Evolutionary conservation across 768 basidiomycete species (phyloP), one percentile per base, ranked within the genome.

Genomic region (Favolaschia claudopus): DNA sequence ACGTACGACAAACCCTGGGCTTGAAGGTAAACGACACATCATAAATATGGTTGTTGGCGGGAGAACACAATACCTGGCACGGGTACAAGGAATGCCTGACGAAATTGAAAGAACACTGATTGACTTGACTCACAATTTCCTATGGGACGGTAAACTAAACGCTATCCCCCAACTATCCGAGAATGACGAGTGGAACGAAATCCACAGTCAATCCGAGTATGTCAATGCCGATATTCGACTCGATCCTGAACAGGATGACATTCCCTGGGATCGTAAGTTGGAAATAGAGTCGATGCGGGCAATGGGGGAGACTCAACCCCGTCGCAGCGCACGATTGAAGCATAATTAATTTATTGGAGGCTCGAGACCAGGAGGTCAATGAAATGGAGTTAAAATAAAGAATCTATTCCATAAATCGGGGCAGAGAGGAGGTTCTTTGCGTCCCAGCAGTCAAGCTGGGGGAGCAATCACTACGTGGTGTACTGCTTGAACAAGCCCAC

Each of bases 191-290:
- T 17, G n/a, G 0, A 19, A 19, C 1, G 70, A 74, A 2, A 24
- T 25, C 3, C 53, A 69, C 25, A 37, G 50, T 0, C 29, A 29
- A 1, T 31, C 63, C 15, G 67, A 74, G 1, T 73, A 71, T 53
- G 67, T 72, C 0, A 36, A 62, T 4, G 69, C 62, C 0, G 69
- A 74, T 34, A 24, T 38, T 4, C 28, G 34, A 6, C 58, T 75
- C 1, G 68, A 73, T 29, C 68, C 62, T 0, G 33, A 32, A 1
- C 59, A 58, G 3, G 66, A 73, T 3, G 65, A 72, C 27, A 40
- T 73, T 5, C 66, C 70, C 2, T n/a, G 14, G 1, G 32, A 55
- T 10, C 27, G 63, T 9, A 39, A n/a, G 17, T 24, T 54, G 0
- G 72, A 73, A 38, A 20, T 69, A 6, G 17, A 40, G 1, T 39